Evolutionary conservation across 1,284 basidiomycete genomes (phyloP), one percentile per base, ranked within the genome.

Genomic region (Apiotrichum domesticum): DNA sequence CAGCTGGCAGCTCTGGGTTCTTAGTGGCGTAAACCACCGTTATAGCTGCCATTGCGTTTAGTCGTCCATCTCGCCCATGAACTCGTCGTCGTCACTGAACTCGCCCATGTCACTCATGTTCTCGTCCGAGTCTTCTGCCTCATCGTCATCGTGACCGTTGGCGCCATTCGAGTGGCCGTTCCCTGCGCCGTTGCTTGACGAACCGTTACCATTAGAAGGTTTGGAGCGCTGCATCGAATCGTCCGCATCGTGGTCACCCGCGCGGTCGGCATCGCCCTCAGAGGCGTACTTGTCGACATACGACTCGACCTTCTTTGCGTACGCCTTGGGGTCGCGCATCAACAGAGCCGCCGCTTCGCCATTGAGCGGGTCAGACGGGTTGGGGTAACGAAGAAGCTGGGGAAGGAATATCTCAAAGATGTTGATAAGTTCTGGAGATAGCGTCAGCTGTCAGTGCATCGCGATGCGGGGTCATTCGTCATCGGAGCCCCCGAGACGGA

Each of bases 381-480:
- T 98, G 61, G 95, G 95, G 77, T 98, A 98, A 47, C 94, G 87
- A 54, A 98, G 79, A 4, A 98, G 84, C 76, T 98, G 96, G 2
- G 95, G 96, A 34, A 98, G 82, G 79, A 98, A 98, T 55, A 92
- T 87, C 76, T 98, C 96, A 69, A 98, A 98, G 68, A 98, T 98
- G 76, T 98, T 98, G 80, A 98, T 91, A 87, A 98, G 93, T 79
- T 98, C 95, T 94, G 68, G 0, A 29, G 8, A 10, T 14, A 10
- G 40, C 15, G 55, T 53, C 39, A 64, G 55, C 45, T 6, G 42
- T 13, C n/a, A 45, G n/a, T 42, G 41, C 8, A 9, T 39, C 37
- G 7, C 13, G 8, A 8, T 39, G 13, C 7, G 13, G 37, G 37
- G 8, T 9, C 13, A 39, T 13, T 39, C 13, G 8, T 13, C 8